These are phyloP conservation scores for Fraxinus latifolia DNA, from an alignment of 305 asterid genomes.

Conservation along the genomic window DNA sequence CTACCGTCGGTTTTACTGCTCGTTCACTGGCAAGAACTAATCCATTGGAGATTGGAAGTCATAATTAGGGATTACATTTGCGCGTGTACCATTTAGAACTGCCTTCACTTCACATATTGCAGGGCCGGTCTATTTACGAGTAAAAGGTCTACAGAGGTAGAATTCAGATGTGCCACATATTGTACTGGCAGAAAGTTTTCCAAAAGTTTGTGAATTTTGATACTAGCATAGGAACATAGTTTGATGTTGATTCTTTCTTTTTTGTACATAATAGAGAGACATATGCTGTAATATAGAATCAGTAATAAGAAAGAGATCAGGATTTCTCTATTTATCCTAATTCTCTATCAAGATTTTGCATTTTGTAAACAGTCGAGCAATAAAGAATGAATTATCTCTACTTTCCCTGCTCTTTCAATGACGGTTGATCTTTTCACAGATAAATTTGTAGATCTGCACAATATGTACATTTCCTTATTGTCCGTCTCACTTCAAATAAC, in stretches of 20 bases:
- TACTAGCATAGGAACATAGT: constrained; percentile 6
- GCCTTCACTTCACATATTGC: constrained; percentile 18
- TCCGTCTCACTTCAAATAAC: neutral
- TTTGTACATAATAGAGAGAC: constrained; percentile 15
- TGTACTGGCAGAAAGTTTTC: constrained; percentile 10
- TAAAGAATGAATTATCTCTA: neutral
- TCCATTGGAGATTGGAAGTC: constrained; percentile 38
- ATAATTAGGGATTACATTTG: constrained; percentile 17
- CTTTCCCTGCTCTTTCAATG: neutral
- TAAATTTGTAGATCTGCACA: neutral
- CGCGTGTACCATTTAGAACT: constrained; percentile 10
- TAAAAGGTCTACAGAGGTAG: constrained; percentile 24
- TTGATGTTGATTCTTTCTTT: constrained; percentile 37
- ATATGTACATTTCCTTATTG: neutral
- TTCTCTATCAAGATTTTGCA: neutral
- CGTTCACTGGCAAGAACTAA: constrained; percentile 71
- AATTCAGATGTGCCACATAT: constrained; percentile 8
- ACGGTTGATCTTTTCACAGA: neutral
- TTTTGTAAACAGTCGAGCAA: neutral
- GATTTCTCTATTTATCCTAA: neutral
- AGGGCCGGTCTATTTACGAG: constrained; percentile 16
- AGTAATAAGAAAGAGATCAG: constrained; percentile 4
- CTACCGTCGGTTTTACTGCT: constrained; percentile 83
- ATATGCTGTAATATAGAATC: neutral
- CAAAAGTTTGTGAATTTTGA: constrained; percentile 38